A percentile compares a stretch with the other conserved stretches of the same genome.
These are phyloP conservation scores for Ophiostoma montium DNA, from an alignment of 2,329 filamentous ascomycete genomes.

Conservation along the genomic window DNA sequence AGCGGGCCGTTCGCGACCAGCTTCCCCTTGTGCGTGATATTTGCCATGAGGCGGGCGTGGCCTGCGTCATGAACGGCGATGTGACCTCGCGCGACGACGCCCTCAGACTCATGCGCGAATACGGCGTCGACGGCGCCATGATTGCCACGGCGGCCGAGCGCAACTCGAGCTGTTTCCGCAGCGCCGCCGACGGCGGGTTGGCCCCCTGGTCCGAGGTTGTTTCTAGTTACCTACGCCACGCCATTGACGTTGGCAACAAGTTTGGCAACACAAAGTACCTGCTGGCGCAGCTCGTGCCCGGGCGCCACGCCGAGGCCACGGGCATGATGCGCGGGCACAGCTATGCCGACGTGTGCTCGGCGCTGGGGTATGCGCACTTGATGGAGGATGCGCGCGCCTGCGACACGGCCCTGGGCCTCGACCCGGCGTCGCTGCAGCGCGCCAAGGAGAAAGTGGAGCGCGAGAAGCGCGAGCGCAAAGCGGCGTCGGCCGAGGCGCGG, in stretches of 20 bases:
- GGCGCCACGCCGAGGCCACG: constrained; percentile 52
- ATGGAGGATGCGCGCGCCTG: constrained; percentile 47
- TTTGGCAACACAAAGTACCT: constrained; percentile 91
- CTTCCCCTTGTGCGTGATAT: constrained; percentile 69
- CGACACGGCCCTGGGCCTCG: constrained; percentile 49
- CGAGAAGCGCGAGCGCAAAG: constrained; percentile 3
- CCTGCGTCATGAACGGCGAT: constrained; percentile 92
- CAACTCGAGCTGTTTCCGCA: constrained; percentile 78
- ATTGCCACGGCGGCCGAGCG: constrained; percentile 87
- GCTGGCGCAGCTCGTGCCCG: constrained; percentile 72
- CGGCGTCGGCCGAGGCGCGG: background rate
- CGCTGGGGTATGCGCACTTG: constrained; percentile 46
- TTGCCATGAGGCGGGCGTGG: constrained; percentile 73
- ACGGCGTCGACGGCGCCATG: constrained; percentile 87
- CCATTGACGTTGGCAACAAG: constrained; percentile 68
- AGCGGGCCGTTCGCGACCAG: constrained; percentile 75
- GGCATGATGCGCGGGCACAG: constrained; percentile 51
- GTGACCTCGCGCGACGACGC: constrained; percentile 64
- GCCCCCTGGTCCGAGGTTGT: constrained; percentile 66
- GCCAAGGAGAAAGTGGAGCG: constrained; percentile 19
- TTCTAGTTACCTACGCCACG: constrained; percentile 55
- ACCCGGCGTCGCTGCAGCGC: constrained; percentile 26
- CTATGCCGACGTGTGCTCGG: constrained; percentile 54
- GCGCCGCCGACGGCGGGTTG: constrained; percentile 52
- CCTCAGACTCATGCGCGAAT: constrained; percentile 57